phyloP scores from a whole-genome alignment of 2,329 filamentous ascomycete species.

The Colletotrichum lindemuthianum region DNA sequence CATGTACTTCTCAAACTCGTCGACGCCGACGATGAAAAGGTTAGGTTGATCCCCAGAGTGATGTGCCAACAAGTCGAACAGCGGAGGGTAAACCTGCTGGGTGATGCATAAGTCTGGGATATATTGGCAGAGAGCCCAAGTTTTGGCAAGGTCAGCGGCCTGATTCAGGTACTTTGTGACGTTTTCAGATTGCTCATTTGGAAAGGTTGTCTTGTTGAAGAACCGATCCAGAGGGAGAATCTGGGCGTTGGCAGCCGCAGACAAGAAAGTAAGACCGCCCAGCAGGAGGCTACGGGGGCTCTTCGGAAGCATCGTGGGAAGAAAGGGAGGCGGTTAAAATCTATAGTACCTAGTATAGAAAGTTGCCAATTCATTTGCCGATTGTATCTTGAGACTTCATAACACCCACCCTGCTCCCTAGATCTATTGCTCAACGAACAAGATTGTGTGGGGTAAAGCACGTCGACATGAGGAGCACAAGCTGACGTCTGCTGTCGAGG shows the following conservation, averaged over 20 bases:
- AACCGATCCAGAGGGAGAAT: background rate
- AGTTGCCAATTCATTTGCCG: no score
- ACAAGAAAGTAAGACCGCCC: background rate
- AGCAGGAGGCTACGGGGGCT: background rate
- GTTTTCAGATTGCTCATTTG: background rate
- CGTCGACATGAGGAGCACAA: no score
- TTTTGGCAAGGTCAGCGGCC: constrained; percentile 4
- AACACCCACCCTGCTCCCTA: no score
- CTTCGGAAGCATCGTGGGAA: no score
- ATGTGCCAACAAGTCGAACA: constrained; percentile 1
- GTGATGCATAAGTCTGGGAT: constrained; percentile 1
- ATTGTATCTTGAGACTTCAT: no score
- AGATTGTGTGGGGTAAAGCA: no score
- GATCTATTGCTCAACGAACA: no score
- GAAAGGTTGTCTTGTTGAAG: constrained; percentile 9
- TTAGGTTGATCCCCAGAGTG: background rate
- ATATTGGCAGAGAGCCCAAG: background rate
- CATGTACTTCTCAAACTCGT: constrained; percentile 6
- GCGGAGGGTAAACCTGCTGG: background rate
- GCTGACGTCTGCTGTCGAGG: no score
- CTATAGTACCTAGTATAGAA: no score
- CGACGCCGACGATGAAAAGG: background rate
- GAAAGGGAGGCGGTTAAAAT: no score
- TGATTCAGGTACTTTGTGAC: constrained; percentile 7
- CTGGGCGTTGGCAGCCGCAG: background rate